Base-by-base conservation (phyloP, 78 protist species). In the Chrysochromulina parva region DNA sequence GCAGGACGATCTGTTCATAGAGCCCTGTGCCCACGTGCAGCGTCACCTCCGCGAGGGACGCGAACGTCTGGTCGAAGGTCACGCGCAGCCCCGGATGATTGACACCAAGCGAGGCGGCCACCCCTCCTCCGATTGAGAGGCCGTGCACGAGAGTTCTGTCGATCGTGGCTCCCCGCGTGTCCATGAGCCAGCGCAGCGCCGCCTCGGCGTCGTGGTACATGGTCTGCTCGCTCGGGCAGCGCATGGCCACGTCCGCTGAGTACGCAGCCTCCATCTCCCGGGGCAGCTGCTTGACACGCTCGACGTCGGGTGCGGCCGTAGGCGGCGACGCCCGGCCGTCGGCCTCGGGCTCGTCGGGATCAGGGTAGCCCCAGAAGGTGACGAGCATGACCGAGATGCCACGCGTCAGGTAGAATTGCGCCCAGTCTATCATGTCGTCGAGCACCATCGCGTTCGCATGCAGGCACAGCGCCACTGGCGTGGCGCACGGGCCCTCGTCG, bases 401-500 rank as follows among this genome's bases (percentile, higher is more conserved):
- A 7, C 2, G 82, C 14, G 7, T 28, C 26, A 74, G 55, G 82
- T 74, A 74, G 20, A 2, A 78, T 50, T 24, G 13, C 38, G 59
- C 86, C 47, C 59, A 78, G 57, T 78, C 86, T 14, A 14, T 6
- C 60, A 78, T 53, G 47, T 78, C 86, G 86, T 78, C 86, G 62
- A 78, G 86, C 62, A 78, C 86, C 86, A 78, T 78, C 86, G 86
- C 86, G 86, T 78, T 78, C 38, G 86, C 86, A 19, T 53, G 57
- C 7, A 78, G 59, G 22, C 50, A 38, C 48, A 78, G 6, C 48
- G 24, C 86, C 28, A 74, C 82, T 20, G 82, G 82, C 52, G 52
- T 52, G 80, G 13, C 80, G 55, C 17, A 2, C 11, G n/a, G 38
- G 24, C 58, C 55, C 57, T 38, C 82, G n/a, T 1, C 4, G 47